Percentiles rank a stretch among this genome's conserved stretches.
These are phyloP conservation scores for Trichoderma afroharzianum DNA, from an alignment of 2,329 filamentous ascomycete species.

Conservation along the genomic window DNA sequence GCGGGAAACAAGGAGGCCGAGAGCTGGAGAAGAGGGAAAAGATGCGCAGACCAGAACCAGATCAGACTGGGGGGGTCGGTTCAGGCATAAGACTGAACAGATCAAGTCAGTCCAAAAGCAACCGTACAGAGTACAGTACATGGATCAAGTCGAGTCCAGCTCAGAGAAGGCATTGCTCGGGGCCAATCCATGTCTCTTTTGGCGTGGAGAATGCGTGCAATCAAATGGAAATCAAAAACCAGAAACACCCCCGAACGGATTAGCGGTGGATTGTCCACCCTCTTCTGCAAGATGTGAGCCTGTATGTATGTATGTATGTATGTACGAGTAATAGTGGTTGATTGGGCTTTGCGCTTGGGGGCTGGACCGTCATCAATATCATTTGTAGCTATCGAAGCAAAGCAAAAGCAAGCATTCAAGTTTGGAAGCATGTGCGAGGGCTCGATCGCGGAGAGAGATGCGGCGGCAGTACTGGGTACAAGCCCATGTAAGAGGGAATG, in stretches of 20 bases:
- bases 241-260: background rate
- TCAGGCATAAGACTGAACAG: background rate
- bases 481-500: background rate
- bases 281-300: background rate
- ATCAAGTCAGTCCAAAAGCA: background rate
- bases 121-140: background rate
- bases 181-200: background rate
- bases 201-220: constrained; percentile 11
- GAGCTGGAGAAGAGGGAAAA: background rate
- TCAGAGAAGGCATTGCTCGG: background rate
- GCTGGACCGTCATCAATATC: background rate
- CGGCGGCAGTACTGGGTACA: background rate
- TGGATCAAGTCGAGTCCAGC: background rate
- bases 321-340: background rate
- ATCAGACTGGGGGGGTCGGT: background rate
- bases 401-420: background rate
- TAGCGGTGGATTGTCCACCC: background rate
- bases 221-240: background rate
- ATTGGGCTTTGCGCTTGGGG: background rate
- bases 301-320: background rate
- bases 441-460: background rate
- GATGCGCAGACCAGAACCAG: background rate
- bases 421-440: background rate
- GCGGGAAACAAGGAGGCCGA: background rate
- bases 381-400: background rate